A percentile compares a stretch with the other conserved stretches of the same genome.
Evolutionary conservation across 257 asterid genomes (phyloP).

Genomic region (Ligustrum vulgare): DNA sequence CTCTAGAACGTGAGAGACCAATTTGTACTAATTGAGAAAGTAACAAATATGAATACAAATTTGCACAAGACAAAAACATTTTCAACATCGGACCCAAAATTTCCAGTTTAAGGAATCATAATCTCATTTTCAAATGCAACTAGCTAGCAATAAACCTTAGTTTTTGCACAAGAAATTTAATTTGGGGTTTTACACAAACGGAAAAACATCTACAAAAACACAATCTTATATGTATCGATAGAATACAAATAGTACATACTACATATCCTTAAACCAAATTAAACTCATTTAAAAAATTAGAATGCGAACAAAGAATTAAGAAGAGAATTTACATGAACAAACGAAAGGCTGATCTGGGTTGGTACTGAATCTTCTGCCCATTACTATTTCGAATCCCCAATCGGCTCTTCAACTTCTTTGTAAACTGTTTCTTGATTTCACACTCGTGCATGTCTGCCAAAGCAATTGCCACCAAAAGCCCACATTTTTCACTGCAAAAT

Average conservation of each 20-base stretch:
- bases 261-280: background rate
- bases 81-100: background rate
- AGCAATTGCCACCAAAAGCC: conserved; percentile 55
- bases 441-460: conserved; percentile 72
- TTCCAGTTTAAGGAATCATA: background rate
- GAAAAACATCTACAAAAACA: background rate
- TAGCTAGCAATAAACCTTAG: background rate
- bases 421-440: conserved; percentile 19
- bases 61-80: background rate
- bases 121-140: background rate
- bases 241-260: background rate
- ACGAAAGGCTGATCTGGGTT: conserved; percentile 67
- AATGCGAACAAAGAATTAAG: background rate
- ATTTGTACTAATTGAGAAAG: background rate
- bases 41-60: background rate
- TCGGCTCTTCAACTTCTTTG: conserved; percentile 34
- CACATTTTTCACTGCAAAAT: conserved; percentile 57
- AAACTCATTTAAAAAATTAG: background rate
- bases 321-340: conserved; percentile 44
- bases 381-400: conserved; percentile 7
- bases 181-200: background rate
- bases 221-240: background rate
- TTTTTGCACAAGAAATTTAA: background rate
- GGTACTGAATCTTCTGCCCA: conserved; percentile 28
- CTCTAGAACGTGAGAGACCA: background rate